phyloP scores from a whole-genome alignment of 2,329 filamentous ascomycete species.

The Calonectria ilicicola region DNA sequence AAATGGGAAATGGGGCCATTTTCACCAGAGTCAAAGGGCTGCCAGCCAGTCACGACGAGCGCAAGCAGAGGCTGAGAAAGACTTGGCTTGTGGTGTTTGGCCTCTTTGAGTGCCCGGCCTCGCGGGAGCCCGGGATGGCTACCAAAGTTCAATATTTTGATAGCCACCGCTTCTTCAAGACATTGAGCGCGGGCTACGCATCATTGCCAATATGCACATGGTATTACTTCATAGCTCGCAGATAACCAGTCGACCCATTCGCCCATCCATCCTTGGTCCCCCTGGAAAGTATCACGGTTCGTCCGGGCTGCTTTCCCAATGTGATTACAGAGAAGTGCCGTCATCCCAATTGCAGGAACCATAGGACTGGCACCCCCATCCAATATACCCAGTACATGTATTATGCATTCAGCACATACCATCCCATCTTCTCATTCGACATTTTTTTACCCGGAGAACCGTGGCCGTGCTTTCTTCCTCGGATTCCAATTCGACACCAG shows the following conservation, averaged over 20 bases:
- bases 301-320: not conserved
- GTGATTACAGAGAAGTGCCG: conserved; percentile 5
- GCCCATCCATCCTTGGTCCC: not conserved
- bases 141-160: not conserved
- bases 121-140: not conserved
- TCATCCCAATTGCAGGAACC: conserved; percentile 7
- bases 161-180: conserved; percentile 2
- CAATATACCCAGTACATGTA: conserved; percentile 5
- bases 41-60: not conserved
- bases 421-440: conserved; percentile 1
- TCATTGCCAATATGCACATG: not conserved
- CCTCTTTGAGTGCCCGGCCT: not conserved
- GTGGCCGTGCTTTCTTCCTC: not conserved
- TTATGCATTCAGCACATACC: not conserved
- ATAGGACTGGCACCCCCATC: not conserved
- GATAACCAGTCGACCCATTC: not conserved
- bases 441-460: not conserved
- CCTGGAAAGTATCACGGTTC: conserved; percentile 15
- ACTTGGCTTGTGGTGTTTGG: not conserved
- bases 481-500: not conserved
- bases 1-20: not conserved
- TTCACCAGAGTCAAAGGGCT: not conserved
- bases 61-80: not conserved
- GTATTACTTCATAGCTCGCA: not conserved
- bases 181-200: not conserved